Conservation (phyloP, 2,329 filamentous ascomycete genomes). For the Chrysosporium queenslandicum region DNA sequence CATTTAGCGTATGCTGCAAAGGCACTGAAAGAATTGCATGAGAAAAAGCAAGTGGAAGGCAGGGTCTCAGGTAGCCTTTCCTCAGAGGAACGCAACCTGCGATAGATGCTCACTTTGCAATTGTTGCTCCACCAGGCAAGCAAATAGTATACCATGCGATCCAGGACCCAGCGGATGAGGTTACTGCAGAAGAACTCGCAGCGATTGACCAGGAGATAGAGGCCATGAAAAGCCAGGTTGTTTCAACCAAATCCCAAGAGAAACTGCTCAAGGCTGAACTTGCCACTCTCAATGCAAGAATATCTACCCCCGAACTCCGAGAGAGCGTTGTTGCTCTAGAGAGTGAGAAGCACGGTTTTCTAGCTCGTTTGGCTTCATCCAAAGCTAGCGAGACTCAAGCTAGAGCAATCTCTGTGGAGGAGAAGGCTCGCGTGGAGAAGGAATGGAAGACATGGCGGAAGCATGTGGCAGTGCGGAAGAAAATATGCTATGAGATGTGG, state of each 20-base stretch:
- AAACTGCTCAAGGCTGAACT: constrained; percentile 43
- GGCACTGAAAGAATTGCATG: constrained; percentile 52
- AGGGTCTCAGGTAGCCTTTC: constrained; percentile 40
- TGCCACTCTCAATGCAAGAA: constrained; percentile 37
- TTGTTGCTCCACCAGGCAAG: constrained; percentile 41
- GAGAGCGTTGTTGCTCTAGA: constrained; percentile 37
- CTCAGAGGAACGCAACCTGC: neutral
- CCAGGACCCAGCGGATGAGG: constrained; percentile 43
- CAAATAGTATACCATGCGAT: constrained; percentile 52
- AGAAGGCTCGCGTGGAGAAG: constrained; percentile 38
- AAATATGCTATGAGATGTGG: constrained; percentile 46
- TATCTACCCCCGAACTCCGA: constrained; percentile 44
- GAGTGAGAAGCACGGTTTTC: constrained; percentile 35
- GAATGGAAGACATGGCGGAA: constrained; percentile 40
- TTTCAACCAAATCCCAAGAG: constrained; percentile 37
- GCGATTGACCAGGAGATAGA: constrained; percentile 42
- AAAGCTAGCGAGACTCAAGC: constrained; percentile 30
- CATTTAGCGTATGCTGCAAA: constrained; percentile 48
- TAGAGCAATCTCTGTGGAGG: constrained; percentile 38
- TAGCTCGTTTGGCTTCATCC: constrained; percentile 34
- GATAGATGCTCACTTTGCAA: neutral
- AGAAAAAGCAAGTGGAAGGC: constrained; percentile 50
- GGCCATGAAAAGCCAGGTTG: constrained; percentile 38
- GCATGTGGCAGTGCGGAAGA: constrained; percentile 35
- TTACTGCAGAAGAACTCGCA: constrained; percentile 41